A percentile compares a stretch with the other conserved stretches of the same genome.
Evolutionary conservation across 1,284 basidiomycete species (phyloP).

Genomic region (Cryptococcus deneoformans): DNA sequence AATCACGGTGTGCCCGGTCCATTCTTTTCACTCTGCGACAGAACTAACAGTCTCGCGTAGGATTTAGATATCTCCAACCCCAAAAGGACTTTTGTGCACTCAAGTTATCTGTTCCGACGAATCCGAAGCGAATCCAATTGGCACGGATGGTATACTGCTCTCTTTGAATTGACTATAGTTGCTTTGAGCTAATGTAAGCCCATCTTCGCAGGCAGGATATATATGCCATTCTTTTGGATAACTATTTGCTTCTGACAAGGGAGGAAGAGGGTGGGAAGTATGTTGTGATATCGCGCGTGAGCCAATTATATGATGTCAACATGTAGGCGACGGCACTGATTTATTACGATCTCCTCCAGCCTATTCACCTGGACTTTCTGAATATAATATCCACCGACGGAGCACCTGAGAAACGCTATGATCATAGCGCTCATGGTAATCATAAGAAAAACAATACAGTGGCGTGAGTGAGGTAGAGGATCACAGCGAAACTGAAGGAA

Average conservation of each 20-base stretch:
- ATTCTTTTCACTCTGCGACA: background rate
- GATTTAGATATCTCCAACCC: constrained; percentile 64
- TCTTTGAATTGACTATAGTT: background rate
- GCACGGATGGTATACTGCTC: constrained; percentile 32
- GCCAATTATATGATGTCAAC: constrained; percentile 1
- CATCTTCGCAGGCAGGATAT: constrained; percentile 31
- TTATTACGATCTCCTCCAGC: constrained; percentile 11
- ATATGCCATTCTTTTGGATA: constrained; percentile 35
- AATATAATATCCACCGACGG: constrained; percentile 23
- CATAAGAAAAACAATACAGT: no score
- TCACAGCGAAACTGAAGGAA: no score
- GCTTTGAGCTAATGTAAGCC: background rate
- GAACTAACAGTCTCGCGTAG: constrained; percentile 47
- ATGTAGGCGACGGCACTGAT: background rate
- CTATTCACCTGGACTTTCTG: constrained; percentile 38
- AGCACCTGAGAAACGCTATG: constrained; percentile 31
- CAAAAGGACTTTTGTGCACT: background rate
- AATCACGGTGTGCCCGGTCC: constrained; percentile 59
- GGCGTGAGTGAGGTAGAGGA: no score
- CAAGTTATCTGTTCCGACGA: constrained; percentile 39
- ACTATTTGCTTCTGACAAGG: constrained; percentile 35
- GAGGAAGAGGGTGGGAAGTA: constrained; percentile 35
- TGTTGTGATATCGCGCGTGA: constrained; percentile 35
- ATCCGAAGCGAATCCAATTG: constrained; percentile 58
- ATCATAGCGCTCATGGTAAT: constrained; percentile 10